These are phyloP conservation scores for Microbotryomycetes sp. DNA, from an alignment of 1,284 basidiomycete species.

Conservation along the genomic window DNA sequence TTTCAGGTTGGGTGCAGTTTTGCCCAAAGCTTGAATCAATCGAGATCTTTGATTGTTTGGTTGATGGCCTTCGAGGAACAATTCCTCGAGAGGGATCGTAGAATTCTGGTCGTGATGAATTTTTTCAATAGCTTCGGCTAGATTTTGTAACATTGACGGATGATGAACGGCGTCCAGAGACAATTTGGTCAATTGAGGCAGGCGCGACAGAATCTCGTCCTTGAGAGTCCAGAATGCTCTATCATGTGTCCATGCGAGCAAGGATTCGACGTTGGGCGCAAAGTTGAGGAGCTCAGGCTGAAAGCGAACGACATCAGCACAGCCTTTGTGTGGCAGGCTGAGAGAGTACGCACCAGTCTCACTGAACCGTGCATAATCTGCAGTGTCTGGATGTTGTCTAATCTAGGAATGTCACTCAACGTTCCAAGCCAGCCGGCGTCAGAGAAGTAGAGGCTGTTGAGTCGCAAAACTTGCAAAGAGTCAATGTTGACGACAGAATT, in stretches of 20 bases:
- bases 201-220: slow-evolving; percentile 4
- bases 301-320: too few relatives aligned
- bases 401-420: not conserved
- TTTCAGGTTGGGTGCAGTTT: slow-evolving; percentile 6
- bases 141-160: slow-evolving; percentile 4
- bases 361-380: slow-evolving; percentile 27
- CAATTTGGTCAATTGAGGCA: slow-evolving; percentile 17
- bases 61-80: slow-evolving; percentile 31
- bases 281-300: slow-evolving; percentile 13
- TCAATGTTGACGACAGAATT: not conserved
- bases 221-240: slow-evolving; percentile 9
- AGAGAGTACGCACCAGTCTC: slow-evolving; percentile 18
- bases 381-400: slow-evolving; percentile 15
- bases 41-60: not conserved
- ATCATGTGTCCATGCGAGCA: slow-evolving; percentile 26
- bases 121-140: slow-evolving; percentile 21
- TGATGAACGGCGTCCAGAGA: slow-evolving; percentile 30
- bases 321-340: too few relatives aligned
- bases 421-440: not conserved
- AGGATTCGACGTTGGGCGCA: slow-evolving; percentile 20
- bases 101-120: not conserved
- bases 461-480: slow-evolving; percentile 11
- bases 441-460: slow-evolving; percentile 23
- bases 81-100: slow-evolving; percentile 21
- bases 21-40: slow-evolving; percentile 12